Conservation (phyloP, 352 stramenopile genomes). For the Discostella stelligera region DNA sequence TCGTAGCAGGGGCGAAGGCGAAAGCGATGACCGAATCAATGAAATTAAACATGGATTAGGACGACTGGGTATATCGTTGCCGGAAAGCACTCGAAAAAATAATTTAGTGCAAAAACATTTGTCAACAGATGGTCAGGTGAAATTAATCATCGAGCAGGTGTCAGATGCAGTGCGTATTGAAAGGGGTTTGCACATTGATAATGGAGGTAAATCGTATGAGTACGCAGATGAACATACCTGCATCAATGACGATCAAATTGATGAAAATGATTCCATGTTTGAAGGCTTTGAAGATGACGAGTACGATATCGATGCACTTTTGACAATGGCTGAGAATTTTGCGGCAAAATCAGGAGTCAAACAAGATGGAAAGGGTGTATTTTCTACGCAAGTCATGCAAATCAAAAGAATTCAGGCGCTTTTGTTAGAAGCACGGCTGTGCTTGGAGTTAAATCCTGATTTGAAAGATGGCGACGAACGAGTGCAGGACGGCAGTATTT, state of each 20-base stretch:
- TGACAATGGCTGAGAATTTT: slow-evolving; percentile 41
- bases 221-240: background rate
- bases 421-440: slow-evolving; percentile 39
- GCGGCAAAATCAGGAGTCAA: slow-evolving; percentile 21
- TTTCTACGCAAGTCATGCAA: slow-evolving; percentile 14
- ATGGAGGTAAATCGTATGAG: background rate
- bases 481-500: no score
- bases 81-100: slow-evolving; percentile 13
- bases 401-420: slow-evolving; percentile 35
- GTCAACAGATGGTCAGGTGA: slow-evolving; percentile 64
- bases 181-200: slow-evolving; percentile 3
- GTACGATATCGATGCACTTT: slow-evolving; percentile 38
- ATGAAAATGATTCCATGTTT: slow-evolving; percentile 55
- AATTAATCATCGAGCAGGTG: slow-evolving; percentile 67
- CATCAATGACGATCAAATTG: slow-evolving; percentile 23
- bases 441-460: slow-evolving; percentile 17
- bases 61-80: slow-evolving; percentile 35
- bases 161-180: slow-evolving; percentile 58
- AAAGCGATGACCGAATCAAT: slow-evolving; percentile 26
- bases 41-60: slow-evolving; percentile 31
- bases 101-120: slow-evolving; percentile 22
- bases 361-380: background rate
- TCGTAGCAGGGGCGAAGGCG: background rate
- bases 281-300: slow-evolving; percentile 44
- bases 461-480: no score